Evolutionary conservation across 176 grass and related monocot genomes (phyloP).

Genomic region (Eragrostis curvula): DNA sequence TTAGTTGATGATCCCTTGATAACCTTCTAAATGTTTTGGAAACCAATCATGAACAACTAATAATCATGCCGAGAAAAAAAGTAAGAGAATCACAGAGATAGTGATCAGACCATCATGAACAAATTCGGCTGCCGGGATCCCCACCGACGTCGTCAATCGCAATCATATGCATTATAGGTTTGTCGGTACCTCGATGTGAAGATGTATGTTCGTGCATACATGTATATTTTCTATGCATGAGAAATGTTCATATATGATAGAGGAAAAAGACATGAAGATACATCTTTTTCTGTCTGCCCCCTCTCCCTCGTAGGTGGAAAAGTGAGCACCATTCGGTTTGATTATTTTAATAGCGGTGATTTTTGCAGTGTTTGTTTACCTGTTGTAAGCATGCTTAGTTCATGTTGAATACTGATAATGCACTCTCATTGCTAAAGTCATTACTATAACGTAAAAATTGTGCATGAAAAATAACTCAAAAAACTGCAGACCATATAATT

Average conservation of each 20-base stretch:
- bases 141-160: conserved; percentile 25
- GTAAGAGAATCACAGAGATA: background rate
- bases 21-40: background rate
- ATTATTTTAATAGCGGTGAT: no score
- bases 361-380: no score
- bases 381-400: no score
- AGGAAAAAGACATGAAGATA: no score
- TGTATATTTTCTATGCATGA: background rate
- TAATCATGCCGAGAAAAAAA: background rate
- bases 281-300: no score
- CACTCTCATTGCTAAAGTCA: no score
- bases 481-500: no score
- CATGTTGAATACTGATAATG: no score
- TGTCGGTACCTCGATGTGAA: background rate
- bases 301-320: no score
- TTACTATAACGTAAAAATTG: no score
- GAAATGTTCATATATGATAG: background rate
- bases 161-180: background rate
- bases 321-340: no score
- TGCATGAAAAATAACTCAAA: no score
- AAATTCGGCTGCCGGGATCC: background rate
- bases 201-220: background rate
- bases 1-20: background rate
- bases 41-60: background rate
- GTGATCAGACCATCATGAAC: conserved; percentile 12